A percentile compares a stretch with the other conserved stretches of the same genome.
Evolutionary conservation across 768 basidiomycete genomes (phyloP).

Genomic region (Phaeolepiota aurea): DNA sequence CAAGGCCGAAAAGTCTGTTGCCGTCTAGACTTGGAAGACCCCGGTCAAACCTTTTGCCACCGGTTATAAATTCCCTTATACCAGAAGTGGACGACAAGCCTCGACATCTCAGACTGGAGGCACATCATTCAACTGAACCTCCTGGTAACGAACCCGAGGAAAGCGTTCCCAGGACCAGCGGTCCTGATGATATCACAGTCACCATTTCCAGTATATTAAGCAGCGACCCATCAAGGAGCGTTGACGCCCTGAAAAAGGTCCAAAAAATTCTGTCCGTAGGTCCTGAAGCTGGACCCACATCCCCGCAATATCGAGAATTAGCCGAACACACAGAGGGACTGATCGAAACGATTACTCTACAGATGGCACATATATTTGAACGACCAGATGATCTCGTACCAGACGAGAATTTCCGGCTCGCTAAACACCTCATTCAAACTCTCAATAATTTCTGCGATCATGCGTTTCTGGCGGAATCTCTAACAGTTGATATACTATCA

Average conservation of each 20-base stretch:
- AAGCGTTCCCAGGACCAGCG: conserved; percentile 21
- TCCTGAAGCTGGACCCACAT: conserved; percentile 64
- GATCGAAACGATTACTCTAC: conserved; percentile 82
- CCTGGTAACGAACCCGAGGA: too few relatives aligned
- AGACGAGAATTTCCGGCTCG: conserved; percentile 83
- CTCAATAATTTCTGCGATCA: conserved; percentile 94
- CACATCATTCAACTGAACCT: too few relatives aligned
- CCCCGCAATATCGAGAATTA: conserved; percentile 66
- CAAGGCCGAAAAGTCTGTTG: conserved; percentile 57
- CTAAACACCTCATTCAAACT: conserved; percentile 96
- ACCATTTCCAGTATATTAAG: conserved; percentile 87
- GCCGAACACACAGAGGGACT: conserved; percentile 77
- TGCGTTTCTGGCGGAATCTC: conserved; percentile 73
- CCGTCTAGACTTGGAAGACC: conserved; percentile 72
- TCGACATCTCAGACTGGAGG: too few relatives aligned
- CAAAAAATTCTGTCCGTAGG: conserved; percentile 78
- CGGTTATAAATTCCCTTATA: too few relatives aligned
- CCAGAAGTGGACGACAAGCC: too few relatives aligned
- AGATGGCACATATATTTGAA: conserved; percentile 91
- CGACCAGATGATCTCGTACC: conserved; percentile 63
- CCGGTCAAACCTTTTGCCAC: conserved; percentile 36
- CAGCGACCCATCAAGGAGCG: conserved; percentile 76
- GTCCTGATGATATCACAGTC: conserved; percentile 63
- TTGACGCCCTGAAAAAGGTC: conserved; percentile 89
- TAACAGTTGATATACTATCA: conserved; percentile 79